Conservation (phyloP, 345 rosid genomes). For the Schrenkiella parvula region DNA sequence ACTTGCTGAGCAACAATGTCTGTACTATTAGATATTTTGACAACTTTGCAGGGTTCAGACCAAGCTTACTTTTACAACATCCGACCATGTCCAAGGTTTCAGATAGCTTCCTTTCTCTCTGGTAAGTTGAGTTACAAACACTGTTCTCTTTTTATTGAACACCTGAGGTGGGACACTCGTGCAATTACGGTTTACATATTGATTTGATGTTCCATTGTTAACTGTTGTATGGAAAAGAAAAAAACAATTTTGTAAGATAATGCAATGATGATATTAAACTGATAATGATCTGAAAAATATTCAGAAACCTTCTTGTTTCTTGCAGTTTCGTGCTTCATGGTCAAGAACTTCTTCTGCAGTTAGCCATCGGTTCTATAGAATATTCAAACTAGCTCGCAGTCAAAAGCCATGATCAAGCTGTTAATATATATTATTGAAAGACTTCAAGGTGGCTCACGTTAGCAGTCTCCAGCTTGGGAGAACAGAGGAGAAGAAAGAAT, state of each 20-base stretch:
- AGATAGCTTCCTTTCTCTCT: constrained; percentile 6
- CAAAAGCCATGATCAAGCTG: constrained; percentile 7
- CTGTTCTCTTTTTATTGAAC: not conserved
- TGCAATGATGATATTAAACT: not conserved
- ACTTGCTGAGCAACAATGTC: not conserved
- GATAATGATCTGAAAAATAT: not conserved
- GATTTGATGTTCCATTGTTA: not conserved
- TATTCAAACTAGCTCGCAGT: not conserved
- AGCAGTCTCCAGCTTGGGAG: not conserved
- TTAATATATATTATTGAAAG: not conserved
- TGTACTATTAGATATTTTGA: constrained; percentile 14
- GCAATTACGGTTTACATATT: not conserved
- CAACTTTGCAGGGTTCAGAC: constrained; percentile 12
- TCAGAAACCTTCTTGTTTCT: not conserved
- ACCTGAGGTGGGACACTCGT: constrained; percentile 10
- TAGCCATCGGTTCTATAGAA: not conserved
- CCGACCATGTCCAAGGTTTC: not conserved
- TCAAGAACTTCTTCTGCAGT: not conserved
- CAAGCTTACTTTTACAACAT: constrained; percentile 7
- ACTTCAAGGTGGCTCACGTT: not conserved
- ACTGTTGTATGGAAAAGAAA: not conserved
- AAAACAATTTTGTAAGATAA: not conserved
- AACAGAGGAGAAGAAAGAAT: not conserved
- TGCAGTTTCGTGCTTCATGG: not conserved
- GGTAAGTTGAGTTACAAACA: constrained; percentile 16